Base-by-base conservation (phyloP, 495 filamentous ascomycete species). In the Hyaloscypha finlandica region DNA sequence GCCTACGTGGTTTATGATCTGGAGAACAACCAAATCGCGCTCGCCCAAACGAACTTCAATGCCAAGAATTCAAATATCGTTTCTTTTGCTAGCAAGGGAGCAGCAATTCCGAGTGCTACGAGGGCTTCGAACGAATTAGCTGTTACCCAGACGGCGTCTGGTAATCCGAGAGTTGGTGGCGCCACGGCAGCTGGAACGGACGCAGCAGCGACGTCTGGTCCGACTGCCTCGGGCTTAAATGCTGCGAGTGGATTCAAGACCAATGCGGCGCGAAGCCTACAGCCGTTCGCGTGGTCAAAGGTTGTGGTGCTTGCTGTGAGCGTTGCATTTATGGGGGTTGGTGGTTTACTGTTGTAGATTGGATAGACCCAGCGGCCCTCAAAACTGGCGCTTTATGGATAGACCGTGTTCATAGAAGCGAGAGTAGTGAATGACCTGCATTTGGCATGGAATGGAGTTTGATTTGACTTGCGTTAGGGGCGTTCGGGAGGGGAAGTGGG, bases 1-100 rank as follows among this genome's bases (percentile, higher is more conserved):
- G 93, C 94, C 0, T 99, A 98, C 73, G 92, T 97, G 12, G 96
- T 98, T 0, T 98, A 96, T 74, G 95, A 98, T 71, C 81, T 99
- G 6, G 83, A 83, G 39, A 97, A 96, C 77, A 94, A 97, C 77
- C 83, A 94, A 75, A 91, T 99, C 63, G 91, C 84, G 8, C 77
- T 99, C 51, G 95, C 93, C 11, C 88, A 90, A 59, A 96, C 95
- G 8, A 85, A 91, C 52, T 97, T 97, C 81, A 94, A 97, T 72
- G 79, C 89, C 14, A 91, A 90, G 0, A 72, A 76, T 9, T 84
- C 75, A 51, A 81, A 86, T 66, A 67, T 85, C n/a, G 77, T 86
- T 5, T 65, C 81, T 0, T 86, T 86, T 68, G 69, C 80, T 16
- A 83, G 80, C 73, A 55, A 66, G 37, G 78, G 81, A 45, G 84